Base-by-base conservation (phyloP, 139 green algal species). In the Mesotaenium endlicherianum region DNA sequence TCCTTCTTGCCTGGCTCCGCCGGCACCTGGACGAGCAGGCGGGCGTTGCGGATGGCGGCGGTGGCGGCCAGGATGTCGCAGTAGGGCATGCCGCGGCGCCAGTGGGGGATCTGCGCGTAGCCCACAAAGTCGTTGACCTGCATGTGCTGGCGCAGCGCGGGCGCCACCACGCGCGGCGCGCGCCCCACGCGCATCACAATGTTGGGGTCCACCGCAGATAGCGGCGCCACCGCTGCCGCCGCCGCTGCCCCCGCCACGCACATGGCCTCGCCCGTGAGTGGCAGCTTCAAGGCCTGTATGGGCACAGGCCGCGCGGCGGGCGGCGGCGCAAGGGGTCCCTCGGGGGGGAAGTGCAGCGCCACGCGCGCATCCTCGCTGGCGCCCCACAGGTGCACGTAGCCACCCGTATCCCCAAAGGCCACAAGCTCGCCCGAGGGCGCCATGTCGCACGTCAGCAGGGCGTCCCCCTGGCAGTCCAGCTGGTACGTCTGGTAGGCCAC, bases 361-460 rank as follows among this genome's bases (percentile, higher is more conserved):
- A 89, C 86, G 44, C 82, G 57, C 0, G 84, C 77, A 14, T 36
- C 39, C 0, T 42, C 60, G 17, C 34, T 38, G 68, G 82, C 69
- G 2, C 88, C 80, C 94, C 94, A 97, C 5, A 96, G 53, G 77
- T 97, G 94, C 34, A 95, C 58, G 60, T 93, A 97, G 4, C 94
- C 93, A n/a, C 90, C 91, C 8, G 39, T 83, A 80, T 92, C 92
- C 36, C 89, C 92, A 85, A 97, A 94, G 6, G 85, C 92, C 14
- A 94, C 68, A 26, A 86, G 81, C 70, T 97, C 92, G 0, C 94
- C 94, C 1, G 87, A 84, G 39, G 70, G 81, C 0, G 41, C 45
- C 14, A 87, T 75, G 53, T 87, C 81, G 39, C 40, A 77, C 5
- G 40, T 26, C 20, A 86, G 47, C 39, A 96, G 70, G n/a, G 75